A percentile compares a stretch with the other conserved stretches of the same genome.
Conservation (phyloP, 139 green algal genomes). For the Pedinophyceae sp. region DNA sequence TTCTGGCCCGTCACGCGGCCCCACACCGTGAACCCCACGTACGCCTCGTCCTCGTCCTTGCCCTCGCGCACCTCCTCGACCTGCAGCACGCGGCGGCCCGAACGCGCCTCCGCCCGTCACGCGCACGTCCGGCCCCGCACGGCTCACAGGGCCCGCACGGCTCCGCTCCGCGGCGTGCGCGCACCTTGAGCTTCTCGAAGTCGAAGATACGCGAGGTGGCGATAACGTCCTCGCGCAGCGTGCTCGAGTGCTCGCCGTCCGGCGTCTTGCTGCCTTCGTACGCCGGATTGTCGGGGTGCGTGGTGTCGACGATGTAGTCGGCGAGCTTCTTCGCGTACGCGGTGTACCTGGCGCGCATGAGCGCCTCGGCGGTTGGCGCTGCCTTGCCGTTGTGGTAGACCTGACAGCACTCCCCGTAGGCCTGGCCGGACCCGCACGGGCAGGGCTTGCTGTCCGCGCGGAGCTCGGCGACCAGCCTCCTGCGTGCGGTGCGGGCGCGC, state of each 20-base stretch:
- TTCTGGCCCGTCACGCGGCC: conserved; percentile 20
- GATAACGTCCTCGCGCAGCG: conserved; percentile 10
- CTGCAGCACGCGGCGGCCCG: too few relatives aligned
- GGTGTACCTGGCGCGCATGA: conserved; percentile 18
- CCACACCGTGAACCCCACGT: conserved; percentile 20
- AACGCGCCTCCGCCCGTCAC: too few relatives aligned
- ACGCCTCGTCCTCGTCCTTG: conserved; percentile 16
- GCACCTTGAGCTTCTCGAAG: not conserved
- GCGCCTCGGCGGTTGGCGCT: conserved; percentile 10
- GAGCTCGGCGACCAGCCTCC: too few relatives aligned
- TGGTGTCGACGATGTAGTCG: conserved; percentile 23
- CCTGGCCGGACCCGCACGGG: conserved; percentile 11
- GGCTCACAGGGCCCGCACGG: too few relatives aligned
- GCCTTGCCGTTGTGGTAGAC: conserved; percentile 12
- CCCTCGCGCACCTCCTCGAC: conserved; percentile 8
- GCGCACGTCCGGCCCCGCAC: too few relatives aligned
- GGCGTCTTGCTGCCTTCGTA: not conserved
- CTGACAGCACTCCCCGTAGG: conserved; percentile 22
- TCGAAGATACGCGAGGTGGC: conserved; percentile 11
- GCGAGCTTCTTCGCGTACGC: conserved; percentile 20
- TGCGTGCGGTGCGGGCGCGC: too few relatives aligned
- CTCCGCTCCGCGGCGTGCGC: too few relatives aligned
- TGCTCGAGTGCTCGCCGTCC: conserved; percentile 1
- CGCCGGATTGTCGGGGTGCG: conserved; percentile 19
- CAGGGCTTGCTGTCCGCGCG: conserved; percentile 10